A percentile compares a stretch with the other conserved stretches of the same genome.
Evolutionary conservation across 768 basidiomycete species (phyloP).

Genomic region (Collybiopsis confluens): DNA sequence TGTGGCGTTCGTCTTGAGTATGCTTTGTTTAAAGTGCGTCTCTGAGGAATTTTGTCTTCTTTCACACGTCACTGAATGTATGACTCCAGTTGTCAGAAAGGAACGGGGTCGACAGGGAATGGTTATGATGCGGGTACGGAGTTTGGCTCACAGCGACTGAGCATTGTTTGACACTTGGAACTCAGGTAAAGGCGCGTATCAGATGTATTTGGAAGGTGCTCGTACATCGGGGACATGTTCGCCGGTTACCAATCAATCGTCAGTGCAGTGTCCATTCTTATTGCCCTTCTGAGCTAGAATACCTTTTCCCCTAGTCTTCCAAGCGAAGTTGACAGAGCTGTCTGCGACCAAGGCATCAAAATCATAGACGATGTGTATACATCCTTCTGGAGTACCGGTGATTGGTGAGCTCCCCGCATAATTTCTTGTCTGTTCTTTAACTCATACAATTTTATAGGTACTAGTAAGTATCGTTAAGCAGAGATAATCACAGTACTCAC

Average conservation of each 20-base stretch:
- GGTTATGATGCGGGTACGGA: conserved; percentile 16
- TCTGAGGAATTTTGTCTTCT: neutral
- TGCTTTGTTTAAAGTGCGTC: conserved; percentile 23
- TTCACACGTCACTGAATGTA: neutral
- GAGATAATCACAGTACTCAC: no score
- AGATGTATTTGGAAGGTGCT: conserved; percentile 3
- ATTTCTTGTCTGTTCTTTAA: neutral
- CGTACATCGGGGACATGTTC: conserved; percentile 11
- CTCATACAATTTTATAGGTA: neutral
- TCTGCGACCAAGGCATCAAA: conserved; percentile 18
- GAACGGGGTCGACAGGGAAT: conserved; percentile 1
- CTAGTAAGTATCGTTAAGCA: conserved; percentile 3
- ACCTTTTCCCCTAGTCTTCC: conserved; percentile 16
- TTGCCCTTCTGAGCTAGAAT: neutral
- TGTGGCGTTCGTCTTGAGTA: conserved; percentile 20
- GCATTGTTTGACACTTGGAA: no score
- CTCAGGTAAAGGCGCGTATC: conserved; percentile 8
- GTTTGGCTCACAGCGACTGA: no score
- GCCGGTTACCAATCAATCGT: conserved; percentile 20
- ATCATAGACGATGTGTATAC: conserved; percentile 16
- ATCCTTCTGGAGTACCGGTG: conserved; percentile 15
- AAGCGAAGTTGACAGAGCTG: conserved; percentile 15
- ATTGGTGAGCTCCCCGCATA: conserved; percentile 13
- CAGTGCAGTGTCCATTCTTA: neutral
- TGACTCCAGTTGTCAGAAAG: conserved; percentile 18